Evolutionary conservation across 257 asterid genomes (phyloP), one percentile per base, ranked within the genome.

Genomic region (Ligustrum vulgare): DNA sequence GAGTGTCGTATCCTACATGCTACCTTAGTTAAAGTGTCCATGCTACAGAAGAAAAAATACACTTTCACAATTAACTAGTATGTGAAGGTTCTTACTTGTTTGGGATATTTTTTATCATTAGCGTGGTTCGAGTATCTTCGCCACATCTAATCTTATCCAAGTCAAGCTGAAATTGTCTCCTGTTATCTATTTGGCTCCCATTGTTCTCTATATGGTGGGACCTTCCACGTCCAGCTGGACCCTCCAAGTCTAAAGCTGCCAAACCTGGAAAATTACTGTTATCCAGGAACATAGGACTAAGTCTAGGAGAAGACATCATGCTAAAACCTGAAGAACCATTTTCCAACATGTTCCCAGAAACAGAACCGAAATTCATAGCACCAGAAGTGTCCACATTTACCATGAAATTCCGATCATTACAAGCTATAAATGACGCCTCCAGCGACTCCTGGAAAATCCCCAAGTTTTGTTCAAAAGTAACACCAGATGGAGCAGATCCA

Each of bases 61-160:
- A 16, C 20, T 0, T 45, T 45, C 63, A 7, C n/a, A 54, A 9
- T n/a, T 54, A 51, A 51, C 54, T 45, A 54, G 63, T 16, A n/a
- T 54, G 0, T n/a, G 63, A 54, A 16, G 25, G 23, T 8, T 70
- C 69, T 79, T 89, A 92, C 97, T 92, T 92, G 89, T 92, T 92
- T 7, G 97, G 97, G 82, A 92, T 92, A 71, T 92, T 90, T 74
- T 90, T 92, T 36, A 92, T 84, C 97, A 92, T 92, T 78, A 92
- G 72, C 12, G 97, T 92, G 4, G 97, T 90, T 73, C 96, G 80
- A 67, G 73, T 77, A 80, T 92, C 97, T 82, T 84, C 91, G 11
- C 96, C 94, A 72, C 41, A 79, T 69, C 56, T 75, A 78, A 92
- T 92, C 87, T 84, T 92, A 15, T 83, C 91, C 75, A 89, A 81